Evolutionary conservation across 768 basidiomycete species (phyloP), one percentile per base, ranked within the genome.

Genomic region (Phylloporus rhodoxanthus): DNA sequence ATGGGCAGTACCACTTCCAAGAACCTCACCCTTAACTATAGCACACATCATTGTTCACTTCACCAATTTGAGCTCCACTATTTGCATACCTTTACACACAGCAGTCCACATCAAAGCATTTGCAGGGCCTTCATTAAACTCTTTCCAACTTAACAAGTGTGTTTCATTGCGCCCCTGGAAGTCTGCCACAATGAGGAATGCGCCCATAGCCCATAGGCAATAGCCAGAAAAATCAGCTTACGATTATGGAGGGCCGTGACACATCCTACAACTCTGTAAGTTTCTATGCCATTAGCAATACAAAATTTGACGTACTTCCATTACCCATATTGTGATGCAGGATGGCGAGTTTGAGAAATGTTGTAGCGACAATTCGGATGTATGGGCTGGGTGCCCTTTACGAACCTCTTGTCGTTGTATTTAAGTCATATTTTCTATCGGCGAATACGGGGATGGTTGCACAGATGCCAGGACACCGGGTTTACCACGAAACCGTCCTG

Each of bases 21-120:
- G 72, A 8, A 71, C 65, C 48, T 71, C 64, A 7, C 75, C 78
- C 26, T 65, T 56, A 34, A 83, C 82, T 84, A 44, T 39, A 21
- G n/a, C 33, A 39, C 26, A 57, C 34, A 11, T 57, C 25, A 39
- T 33, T 40, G 43, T 9, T 43, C 14, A 39, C 10, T 15, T 41
- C 9, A 17, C 33, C 2, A 4, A n/a, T 17, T 25, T 30, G 8
- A 17, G 20, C 8, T 8, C 19, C 15, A 39, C 25, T 14, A 14
- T 19, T 33, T 17, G 47, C 78, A 57, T 56, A 83, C 84, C 70
- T 67, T 79, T 82, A 64, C 80, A 84, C 19, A 72, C 62, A n/a
- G 71, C 63, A 9, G 71, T 78, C 83, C 83, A 86, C 19, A 59
- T 48, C 26, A 68, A 56, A 10, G 68, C 64, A 55, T 77, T 62